Evolutionary conservation across 495 filamentous ascomycete genomes (phyloP).

Genomic region (Talaromyces proteolyticus): DNA sequence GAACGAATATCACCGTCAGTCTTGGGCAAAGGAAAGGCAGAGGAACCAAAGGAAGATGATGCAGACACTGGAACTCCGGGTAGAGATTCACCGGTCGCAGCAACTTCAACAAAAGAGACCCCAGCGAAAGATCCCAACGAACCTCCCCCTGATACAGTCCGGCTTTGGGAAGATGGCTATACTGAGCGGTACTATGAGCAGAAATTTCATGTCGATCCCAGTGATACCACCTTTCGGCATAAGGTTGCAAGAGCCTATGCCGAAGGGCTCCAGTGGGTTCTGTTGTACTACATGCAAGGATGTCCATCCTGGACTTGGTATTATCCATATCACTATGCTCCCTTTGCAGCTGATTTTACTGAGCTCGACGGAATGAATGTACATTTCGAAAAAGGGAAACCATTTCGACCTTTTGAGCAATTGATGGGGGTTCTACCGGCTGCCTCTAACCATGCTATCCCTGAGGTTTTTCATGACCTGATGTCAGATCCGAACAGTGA

Average conservation of each 20-base stretch:
- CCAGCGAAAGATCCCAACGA: conserved; percentile 48
- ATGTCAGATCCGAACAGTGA: conserved; percentile 84
- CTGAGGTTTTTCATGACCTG: conserved; percentile 74
- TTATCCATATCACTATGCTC: conserved; percentile 97
- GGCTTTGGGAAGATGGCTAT: conserved; percentile 93
- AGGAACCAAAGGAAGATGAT: conserved; percentile 57
- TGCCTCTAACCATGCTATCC: conserved; percentile 85
- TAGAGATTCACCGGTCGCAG: conserved; percentile 43
- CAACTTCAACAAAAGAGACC: conserved; percentile 34
- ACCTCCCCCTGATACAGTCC: conserved; percentile 69
- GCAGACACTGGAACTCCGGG: conserved; percentile 52
- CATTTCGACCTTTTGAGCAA: conserved; percentile 93
- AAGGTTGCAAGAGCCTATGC: conserved; percentile 90
- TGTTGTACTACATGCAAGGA: conserved; percentile 96
- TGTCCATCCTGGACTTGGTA: conserved; percentile 99
- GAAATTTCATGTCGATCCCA: conserved; percentile 83
- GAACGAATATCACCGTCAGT: conserved; percentile 32
- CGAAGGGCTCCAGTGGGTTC: conserved; percentile 97
- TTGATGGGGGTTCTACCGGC: conserved; percentile 97
- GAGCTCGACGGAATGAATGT: conserved; percentile 74
- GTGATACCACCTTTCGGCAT: conserved; percentile 80
- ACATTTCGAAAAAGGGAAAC: conserved; percentile 76
- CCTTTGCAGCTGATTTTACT: conserved; percentile 92
- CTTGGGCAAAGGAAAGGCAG: conserved; percentile 57
- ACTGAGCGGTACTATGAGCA: conserved; percentile 94